Base-by-base conservation (phyloP, 257 asterid genomes). In the Nicotiana tabacum region DNA sequence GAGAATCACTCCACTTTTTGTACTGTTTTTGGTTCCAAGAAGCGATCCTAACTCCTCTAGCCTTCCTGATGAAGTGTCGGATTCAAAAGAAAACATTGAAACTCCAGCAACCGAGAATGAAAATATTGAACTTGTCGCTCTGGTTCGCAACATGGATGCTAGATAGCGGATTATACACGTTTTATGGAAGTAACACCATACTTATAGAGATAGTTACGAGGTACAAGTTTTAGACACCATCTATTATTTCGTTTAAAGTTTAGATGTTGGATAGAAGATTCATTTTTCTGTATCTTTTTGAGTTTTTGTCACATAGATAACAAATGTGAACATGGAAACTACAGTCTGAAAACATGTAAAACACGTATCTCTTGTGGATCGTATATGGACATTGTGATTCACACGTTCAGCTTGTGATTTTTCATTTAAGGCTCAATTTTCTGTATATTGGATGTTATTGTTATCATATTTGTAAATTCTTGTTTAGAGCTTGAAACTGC, bases 41-140 rank as follows among this genome's bases (percentile, higher is more conserved):
- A 86, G 86, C 35, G 99, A 95, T 83, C 91, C 97, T 37, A 88
- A 64, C 83, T 77, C 92, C 43, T 80, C 91, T 32, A 65, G 89
- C 83, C 94, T 90, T 33, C 92, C 95, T 0, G 91, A 84, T 10
- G 93, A 92, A 27, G 82, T 77, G 69, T 1, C 77, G 84, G 24
- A 57, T 65, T 84, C 84, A 5, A 88, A 89, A 57, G 93, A 87
- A 74, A 88, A 32, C 43, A 62, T 4, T 33, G 95, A 88, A 76
- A 62, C 81, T 58, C 77, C 81, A n/a, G 89, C 30, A 16, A 27
- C 88, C 3, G 90, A 91, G 33, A 83, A 91, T 70, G 90, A 91
- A n/a, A 84, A 92, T 32, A 82, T 93, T 18, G 99, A 95, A 90
- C 97, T 95, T 60, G 94, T 90, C 21, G 85, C 98, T 6, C 98